Conservation (phyloP, 768 basidiomycete species). For the Leccinum uliginosum region DNA sequence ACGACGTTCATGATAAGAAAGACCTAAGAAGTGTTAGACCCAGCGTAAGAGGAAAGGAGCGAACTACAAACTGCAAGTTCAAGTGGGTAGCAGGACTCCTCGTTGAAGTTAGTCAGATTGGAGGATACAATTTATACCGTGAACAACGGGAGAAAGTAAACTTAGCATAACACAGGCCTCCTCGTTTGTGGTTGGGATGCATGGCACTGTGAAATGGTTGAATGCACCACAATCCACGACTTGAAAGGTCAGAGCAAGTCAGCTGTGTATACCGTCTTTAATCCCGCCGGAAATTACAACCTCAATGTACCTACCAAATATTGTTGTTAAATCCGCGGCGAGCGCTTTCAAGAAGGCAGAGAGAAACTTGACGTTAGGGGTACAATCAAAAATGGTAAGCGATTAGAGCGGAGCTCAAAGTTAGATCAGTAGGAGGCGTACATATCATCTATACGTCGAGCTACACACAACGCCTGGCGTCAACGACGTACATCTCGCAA, state of each 20-base stretch:
- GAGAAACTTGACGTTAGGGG: conserved; percentile 7
- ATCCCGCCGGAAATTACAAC: background rate
- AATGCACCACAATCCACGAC: background rate
- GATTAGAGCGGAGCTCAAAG: conserved; percentile 23
- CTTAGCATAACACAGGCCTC: background rate
- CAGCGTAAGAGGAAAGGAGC: background rate
- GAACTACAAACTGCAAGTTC: background rate
- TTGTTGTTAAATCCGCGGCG: background rate
- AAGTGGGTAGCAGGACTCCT: background rate
- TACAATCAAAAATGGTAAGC: conserved; percentile 2
- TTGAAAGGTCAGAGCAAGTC: background rate
- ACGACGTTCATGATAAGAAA: conserved; percentile 18
- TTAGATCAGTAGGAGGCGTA: conserved; percentile 7
- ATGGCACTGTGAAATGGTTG: background rate
- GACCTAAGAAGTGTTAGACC: conserved; percentile 5
- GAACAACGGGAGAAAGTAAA: background rate
- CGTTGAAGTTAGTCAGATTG: background rate
- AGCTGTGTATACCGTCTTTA: background rate
- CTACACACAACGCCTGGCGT: conserved; percentile 16
- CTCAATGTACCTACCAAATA: background rate
- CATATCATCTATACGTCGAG: conserved; percentile 14
- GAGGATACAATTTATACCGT: conserved; percentile 7
- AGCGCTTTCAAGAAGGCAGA: background rate
- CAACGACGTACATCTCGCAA: conserved; percentile 18
- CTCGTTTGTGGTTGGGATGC: background rate